Evolutionary conservation across 345 rosid genomes (phyloP).

Genomic region (Pelargonium nanum): DNA sequence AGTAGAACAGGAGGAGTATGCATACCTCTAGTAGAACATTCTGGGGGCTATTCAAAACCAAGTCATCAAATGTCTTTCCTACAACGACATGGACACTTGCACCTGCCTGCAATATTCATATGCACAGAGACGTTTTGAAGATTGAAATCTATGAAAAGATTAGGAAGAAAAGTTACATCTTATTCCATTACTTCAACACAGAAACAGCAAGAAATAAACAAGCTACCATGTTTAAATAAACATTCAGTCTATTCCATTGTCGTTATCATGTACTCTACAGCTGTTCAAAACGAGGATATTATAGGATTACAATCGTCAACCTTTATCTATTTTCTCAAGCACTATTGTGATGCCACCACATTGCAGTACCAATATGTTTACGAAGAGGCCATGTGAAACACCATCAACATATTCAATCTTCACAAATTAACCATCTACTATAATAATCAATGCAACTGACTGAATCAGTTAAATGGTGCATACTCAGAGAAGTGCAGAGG

Average conservation of each 20-base stretch:
- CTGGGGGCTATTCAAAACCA: conserved; percentile 55
- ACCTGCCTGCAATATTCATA: conserved; percentile 37
- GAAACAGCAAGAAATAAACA: background rate
- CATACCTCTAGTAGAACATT: conserved; percentile 78
- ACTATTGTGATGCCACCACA: background rate
- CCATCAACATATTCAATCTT: no score
- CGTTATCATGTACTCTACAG: background rate
- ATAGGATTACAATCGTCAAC: background rate
- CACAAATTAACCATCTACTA: no score
- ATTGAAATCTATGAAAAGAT: background rate
- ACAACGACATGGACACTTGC: conserved; percentile 46
- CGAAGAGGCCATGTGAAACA: no score
- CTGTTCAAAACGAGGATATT: background rate
- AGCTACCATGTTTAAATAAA: background rate
- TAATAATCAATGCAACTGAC: background rate
- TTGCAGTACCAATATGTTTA: no score
- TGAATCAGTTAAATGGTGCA: background rate
- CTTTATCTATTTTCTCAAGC: background rate
- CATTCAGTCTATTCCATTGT: background rate
- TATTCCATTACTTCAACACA: background rate
- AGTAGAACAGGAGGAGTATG: conserved; percentile 1
- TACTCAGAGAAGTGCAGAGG: background rate
- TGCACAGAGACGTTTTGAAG: background rate
- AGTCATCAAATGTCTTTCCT: conserved; percentile 73
- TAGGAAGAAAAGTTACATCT: background rate